phyloP scores from a whole-genome alignment of 2,329 filamentous ascomycete species.

The Sclerotinia trifoliorum region DNA sequence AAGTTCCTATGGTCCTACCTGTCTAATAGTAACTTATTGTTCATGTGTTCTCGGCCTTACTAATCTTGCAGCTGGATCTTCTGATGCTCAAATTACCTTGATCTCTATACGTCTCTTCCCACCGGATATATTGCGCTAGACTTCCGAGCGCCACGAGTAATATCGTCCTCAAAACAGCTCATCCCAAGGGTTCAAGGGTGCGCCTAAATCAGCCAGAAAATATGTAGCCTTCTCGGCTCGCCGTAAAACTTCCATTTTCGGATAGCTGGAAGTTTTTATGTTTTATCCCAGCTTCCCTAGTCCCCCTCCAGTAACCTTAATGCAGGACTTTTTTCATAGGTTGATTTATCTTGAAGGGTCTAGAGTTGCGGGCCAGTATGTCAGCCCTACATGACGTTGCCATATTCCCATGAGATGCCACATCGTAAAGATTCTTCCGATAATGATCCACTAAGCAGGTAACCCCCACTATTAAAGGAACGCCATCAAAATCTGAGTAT shows the following conservation, averaged over 20 bases:
- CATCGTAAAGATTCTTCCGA: conserved; percentile 9
- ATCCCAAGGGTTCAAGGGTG: neutral
- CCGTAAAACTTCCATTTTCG: conserved; percentile 4
- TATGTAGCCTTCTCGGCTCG: neutral
- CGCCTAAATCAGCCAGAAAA: neutral
- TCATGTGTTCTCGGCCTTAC: neutral
- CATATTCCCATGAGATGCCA: neutral
- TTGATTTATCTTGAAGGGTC: neutral
- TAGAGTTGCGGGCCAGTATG: neutral
- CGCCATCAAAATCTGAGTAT: neutral
- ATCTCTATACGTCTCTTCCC: neutral
- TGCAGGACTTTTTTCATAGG: neutral
- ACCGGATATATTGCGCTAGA: neutral
- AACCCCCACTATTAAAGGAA: neutral
- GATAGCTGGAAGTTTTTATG: neutral
- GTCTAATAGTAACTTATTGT: neutral
- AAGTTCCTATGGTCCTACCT: neutral
- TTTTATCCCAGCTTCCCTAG: conserved; percentile 8
- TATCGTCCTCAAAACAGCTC: neutral
- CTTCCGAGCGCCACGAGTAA: neutral
- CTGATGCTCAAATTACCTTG: neutral
- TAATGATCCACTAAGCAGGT: neutral
- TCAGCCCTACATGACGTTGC: neutral
- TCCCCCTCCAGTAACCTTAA: neutral
- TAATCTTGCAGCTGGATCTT: neutral